Evolutionary conservation across 352 stramenopile species (phyloP).

Genomic region (Paralagenidium karlingii): DNA sequence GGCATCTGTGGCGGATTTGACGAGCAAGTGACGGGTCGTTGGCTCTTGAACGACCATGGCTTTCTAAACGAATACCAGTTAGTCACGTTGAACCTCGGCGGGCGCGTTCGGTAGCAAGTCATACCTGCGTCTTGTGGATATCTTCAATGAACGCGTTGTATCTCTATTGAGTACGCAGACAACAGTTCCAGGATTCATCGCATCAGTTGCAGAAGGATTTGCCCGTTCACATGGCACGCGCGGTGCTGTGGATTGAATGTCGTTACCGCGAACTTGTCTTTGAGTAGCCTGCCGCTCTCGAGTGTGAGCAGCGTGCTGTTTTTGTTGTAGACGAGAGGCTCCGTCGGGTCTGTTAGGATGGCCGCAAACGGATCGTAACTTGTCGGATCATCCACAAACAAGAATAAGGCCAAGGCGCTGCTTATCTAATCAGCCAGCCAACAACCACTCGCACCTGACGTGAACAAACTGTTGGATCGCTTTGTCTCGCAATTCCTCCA

Average conservation of each 20-base stretch:
- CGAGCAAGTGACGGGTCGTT: slow-evolving; percentile 70
- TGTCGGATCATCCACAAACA: neutral
- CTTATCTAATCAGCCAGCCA: slow-evolving; percentile 29
- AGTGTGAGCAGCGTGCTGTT: slow-evolving; percentile 72
- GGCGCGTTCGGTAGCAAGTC: slow-evolving; percentile 9
- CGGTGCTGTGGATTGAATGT: no score
- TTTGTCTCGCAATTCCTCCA: slow-evolving; percentile 75
- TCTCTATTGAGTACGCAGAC: slow-evolving; percentile 16
- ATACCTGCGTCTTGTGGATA: slow-evolving; percentile 46
- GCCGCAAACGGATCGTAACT: slow-evolving; percentile 45
- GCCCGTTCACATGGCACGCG: no score
- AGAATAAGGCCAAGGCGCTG: no score
- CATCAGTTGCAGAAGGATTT: neutral
- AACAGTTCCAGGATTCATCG: neutral
- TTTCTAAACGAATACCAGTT: slow-evolving; percentile 24
- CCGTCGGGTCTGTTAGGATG: slow-evolving; percentile 62
- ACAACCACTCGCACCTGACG: slow-evolving; percentile 42
- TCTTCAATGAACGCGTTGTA: slow-evolving; percentile 68
- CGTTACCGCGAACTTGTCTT: slow-evolving; percentile 85
- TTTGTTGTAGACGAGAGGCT: slow-evolving; percentile 81
- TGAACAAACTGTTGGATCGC: slow-evolving; percentile 77
- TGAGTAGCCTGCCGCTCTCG: slow-evolving; percentile 84
- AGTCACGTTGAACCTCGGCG: slow-evolving; percentile 40
- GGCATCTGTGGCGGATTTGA: slow-evolving; percentile 66
- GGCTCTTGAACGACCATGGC: slow-evolving; percentile 62